Evolutionary conservation across 805 yeast species (phyloP), one percentile per base, ranked within the genome.

Genomic region (Kuraishia ogatae): DNA sequence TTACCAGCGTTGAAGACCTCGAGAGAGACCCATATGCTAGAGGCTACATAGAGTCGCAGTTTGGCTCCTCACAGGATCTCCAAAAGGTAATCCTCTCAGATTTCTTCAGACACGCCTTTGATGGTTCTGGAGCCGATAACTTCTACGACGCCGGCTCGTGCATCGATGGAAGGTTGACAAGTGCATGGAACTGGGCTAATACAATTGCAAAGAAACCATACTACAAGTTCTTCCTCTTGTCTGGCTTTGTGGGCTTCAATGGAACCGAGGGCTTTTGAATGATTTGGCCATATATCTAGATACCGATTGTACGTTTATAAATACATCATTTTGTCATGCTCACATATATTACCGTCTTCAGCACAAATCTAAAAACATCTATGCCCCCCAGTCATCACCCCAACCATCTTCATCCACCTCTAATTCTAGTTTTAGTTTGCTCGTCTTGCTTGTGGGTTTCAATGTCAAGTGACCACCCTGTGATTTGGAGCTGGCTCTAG

Each of bases 131-230:
- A 51, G 91, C 92, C 10, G 90, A 87, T 64, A 87, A 87, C 66
- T 87, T 85, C 66, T 87, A 84, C 65, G 87, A 86, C 76, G 89
- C 91, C 29, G 96, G 96, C 1, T 82, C 89, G 1, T 87, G 96
- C 69, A 87, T 87, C 52, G 96, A 87, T 66, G 96, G 94, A 21
- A 79, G 92, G 54, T 71, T 87, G 51, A 87, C 94, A 0, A 81
- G 87, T 54, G 89, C 91, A 1, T 88, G 93, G 89, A 88, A 87
- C 62, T 88, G 89, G 77, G 87, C 91, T 55, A 87, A 87, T 64
- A 78, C 78, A 59, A 81, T 87, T 48, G 71, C 83, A 24, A 84
- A 85, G 64, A 86, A 85, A 62, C 75, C 78, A n/a, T 87, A 85
- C 66, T 71, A 68, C 56, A 79, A 78, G 62, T 73, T 82, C 51